phyloP scores from a whole-genome alignment of 805 yeast genomes.

The Alloascoidea africana region DNA sequence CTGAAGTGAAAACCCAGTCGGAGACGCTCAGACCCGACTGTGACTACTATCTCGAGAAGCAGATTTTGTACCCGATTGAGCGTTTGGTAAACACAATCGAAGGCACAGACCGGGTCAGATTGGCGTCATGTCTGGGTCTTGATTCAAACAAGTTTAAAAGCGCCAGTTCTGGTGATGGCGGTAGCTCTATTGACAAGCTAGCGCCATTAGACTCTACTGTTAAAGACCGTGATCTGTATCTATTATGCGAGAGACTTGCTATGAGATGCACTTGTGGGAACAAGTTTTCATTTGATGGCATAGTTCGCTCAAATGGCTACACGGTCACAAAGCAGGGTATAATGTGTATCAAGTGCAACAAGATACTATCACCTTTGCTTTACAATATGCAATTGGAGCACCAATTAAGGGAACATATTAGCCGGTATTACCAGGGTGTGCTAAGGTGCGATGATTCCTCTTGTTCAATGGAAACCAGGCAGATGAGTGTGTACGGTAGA shows the following conservation, averaged over 20 bases:
- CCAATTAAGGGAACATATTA: slow-evolving; percentile 53
- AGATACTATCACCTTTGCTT: slow-evolving; percentile 31
- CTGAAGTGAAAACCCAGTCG: slow-evolving; percentile 43
- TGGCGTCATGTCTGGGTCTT: slow-evolving; percentile 66
- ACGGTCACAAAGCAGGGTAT: slow-evolving; percentile 54
- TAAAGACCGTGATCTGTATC: slow-evolving; percentile 71
- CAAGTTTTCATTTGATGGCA: slow-evolving; percentile 58
- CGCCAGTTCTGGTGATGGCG: slow-evolving; percentile 6
- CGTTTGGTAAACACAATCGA: slow-evolving; percentile 75
- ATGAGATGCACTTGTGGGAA: slow-evolving; percentile 51
- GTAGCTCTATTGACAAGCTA: slow-evolving; percentile 24
- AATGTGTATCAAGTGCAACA: slow-evolving; percentile 47
- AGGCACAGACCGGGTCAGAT: slow-evolving; percentile 67
- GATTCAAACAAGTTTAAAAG: slow-evolving; percentile 50
- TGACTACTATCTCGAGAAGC: slow-evolving; percentile 70
- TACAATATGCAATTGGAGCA: slow-evolving; percentile 62
- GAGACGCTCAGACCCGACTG: slow-evolving; percentile 54
- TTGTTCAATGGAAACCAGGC: slow-evolving; percentile 70
- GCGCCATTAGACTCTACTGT: slow-evolving; percentile 73
- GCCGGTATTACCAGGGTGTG: slow-evolving; percentile 79
- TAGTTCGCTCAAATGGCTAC: slow-evolving; percentile 39
- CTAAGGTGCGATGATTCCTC: slow-evolving; percentile 71
- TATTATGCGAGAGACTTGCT: slow-evolving; percentile 37
- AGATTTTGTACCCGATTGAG: slow-evolving; percentile 80
- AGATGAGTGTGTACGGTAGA: slow-evolving; percentile 78